Evolutionary conservation across 495 filamentous ascomycete genomes (phyloP), one percentile per base, ranked within the genome.

Genomic region (Apodospora peruviana): DNA sequence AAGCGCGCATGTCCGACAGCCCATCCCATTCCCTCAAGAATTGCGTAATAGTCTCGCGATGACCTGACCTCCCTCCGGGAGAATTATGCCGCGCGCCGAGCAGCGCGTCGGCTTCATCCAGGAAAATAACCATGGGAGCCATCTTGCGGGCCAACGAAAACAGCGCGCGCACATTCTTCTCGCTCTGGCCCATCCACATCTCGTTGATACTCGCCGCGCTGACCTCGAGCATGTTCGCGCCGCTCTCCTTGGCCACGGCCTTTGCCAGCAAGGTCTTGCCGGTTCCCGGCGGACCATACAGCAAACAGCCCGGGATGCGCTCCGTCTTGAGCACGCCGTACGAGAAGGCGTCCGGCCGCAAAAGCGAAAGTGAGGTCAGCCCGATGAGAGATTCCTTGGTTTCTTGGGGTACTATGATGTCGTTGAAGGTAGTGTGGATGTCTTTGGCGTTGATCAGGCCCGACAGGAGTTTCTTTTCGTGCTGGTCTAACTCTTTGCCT

Each of bases 21-120:
- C 94, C 93, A 56, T 96, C 93, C 93, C 93, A 98, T 65, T 97
- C 93, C n/a, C 88, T 81, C 29, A 98, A 71, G 64, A 97, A 98
- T 64, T 97, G 91, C 53, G 96, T 98, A 69, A 98, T 94, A 39
- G 93, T 83, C 68, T 97, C 93, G 38, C 93, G 81, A 60, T 93
- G 87, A 11, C 77, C 79, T 1, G 77, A 61, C 48, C 81, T 79
- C n/a, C n/a, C n/a, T 20, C 73, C 73, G 44, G 73, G 72, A 16
- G 66, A 63, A 38, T 72, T 72, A 36, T 83, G 77, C 20, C 93
- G 81, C 2, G 85, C 80, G 14, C 86, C 84, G 50, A 98, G 86
- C 36, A 98, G 83, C 5, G 91, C 86, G 63, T 98, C 93, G 7
- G 90, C 94, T 66, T 98, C 93, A 65, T 98, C 93, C 55, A 98